These are phyloP conservation scores for Camellia lanceoleosa DNA, from an alignment of 148 eudicot species.

Conservation along the genomic window DNA sequence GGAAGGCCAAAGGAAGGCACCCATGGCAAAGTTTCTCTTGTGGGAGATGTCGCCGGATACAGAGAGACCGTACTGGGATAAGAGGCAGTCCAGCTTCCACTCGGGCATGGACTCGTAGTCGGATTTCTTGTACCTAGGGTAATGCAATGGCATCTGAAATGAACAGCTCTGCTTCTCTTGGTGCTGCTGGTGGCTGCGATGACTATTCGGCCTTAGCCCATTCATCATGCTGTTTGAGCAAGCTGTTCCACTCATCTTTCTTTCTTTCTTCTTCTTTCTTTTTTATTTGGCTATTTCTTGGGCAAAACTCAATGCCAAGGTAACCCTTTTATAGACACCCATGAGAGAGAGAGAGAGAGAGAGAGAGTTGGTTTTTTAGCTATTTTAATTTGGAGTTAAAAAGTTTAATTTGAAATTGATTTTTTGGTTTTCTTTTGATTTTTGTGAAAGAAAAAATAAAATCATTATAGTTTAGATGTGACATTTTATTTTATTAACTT, in stretches of 20 bases:
- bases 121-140: constrained; percentile 24
- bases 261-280: neutral
- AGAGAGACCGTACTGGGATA: constrained; percentile 30
- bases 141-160: constrained; percentile 37
- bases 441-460: too few species aligned
- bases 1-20: constrained; percentile 32
- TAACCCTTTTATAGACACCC: neutral
- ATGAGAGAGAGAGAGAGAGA: neutral
- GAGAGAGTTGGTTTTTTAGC: neutral
- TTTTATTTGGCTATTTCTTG: neutral
- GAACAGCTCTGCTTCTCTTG: neutral
- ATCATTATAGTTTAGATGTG: too few species aligned
- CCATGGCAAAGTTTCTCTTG: constrained; percentile 33
- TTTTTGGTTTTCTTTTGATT: too few species aligned
- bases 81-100: constrained; percentile 29
- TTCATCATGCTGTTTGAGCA: neutral
- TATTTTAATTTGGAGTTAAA: too few species aligned
- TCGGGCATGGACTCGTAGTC: constrained; percentile 34
- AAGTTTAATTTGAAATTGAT: too few species aligned
- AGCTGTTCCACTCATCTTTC: constrained; percentile 13
- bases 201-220: too few species aligned
- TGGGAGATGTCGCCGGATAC: constrained; percentile 17
- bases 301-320: constrained; percentile 5
- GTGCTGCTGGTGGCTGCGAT: too few species aligned
- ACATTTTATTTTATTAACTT: too few species aligned